Base-by-base conservation (phyloP, 1,284 basidiomycete species). In the Malassezia yamatoensis region DNA sequence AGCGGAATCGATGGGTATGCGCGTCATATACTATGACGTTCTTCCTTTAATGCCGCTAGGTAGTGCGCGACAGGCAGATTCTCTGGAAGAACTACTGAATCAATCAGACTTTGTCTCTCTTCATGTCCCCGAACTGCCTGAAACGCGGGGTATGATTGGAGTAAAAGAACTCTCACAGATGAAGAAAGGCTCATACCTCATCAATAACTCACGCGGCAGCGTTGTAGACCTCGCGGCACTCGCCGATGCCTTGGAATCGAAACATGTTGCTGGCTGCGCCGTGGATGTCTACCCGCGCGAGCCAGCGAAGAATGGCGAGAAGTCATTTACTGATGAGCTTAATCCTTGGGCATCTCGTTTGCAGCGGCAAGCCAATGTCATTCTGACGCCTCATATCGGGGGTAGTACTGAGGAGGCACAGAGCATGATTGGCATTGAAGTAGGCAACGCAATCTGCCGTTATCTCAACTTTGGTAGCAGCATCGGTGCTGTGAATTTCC, bases 371-470 rank as follows among this genome's bases (percentile, higher is more conserved):
- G 49, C 51, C 50, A 74, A 74, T 60, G 64, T 70, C 18, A 67
- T 74, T 54, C 52, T 74, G 41, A 72, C 72, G 0, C 94, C 94
- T 16, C 94, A 99, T 76, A 96, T 99, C 67, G 94, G 94, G 59
- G 94, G 94, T 42, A 96, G 90, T 40, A 99, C 94, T 11, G 94
- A 98, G 77, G 94, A 99, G 77, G 94, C 94, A 3, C 94, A 99
- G 77, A 82, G 85, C 47, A 90, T 93, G 82, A 98, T 99, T 65
- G 94, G 94, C 33, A 85, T 88, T 62, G 94, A 99, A 77, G 94
- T 99, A 41, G 84, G 88, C 12, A 81, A 82, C 40, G 85, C 90
- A 2, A 78, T 98, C 50, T 81, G 82, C 35, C 85, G 90, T 58
- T 99, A 96, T 78, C 84, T 98, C 75, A 88, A 86, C 78, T 90